Percentiles rank a stretch among this genome's conserved stretches.
Evolutionary conservation across 108 stramenopile species (phyloP).

Genomic region (Skeletonema tropicum): DNA sequence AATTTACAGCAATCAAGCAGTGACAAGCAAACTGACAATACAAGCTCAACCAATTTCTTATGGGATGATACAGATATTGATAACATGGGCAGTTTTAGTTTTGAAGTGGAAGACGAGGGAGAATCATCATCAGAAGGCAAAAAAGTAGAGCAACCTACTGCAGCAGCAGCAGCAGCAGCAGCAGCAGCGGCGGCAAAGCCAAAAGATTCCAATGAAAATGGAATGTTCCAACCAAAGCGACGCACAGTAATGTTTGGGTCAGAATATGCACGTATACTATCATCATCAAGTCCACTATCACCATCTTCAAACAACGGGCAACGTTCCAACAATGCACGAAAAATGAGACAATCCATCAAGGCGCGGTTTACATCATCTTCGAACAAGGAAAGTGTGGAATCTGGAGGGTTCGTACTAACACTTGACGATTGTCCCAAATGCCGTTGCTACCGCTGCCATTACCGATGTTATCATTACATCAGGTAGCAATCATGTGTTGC

Average conservation of each 20-base stretch:
- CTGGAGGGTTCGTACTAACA: conserved; percentile 12
- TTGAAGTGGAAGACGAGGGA: conserved; percentile 16
- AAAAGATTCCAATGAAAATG: conserved; percentile 13
- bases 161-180: background rate
- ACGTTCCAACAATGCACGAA: conserved; percentile 9
- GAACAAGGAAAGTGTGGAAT: conserved; percentile 26
- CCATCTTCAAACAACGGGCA: conserved; percentile 7
- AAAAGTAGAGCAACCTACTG: background rate
- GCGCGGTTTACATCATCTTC: conserved; percentile 25
- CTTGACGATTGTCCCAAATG: conserved; percentile 65
- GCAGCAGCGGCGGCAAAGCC: background rate
- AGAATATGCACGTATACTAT: conserved; percentile 84
- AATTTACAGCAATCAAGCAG: background rate
- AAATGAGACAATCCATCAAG: conserved; percentile 33
- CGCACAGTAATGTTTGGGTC: conserved; percentile 85
- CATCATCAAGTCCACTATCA: conserved; percentile 49
- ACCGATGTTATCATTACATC: conserved; percentile 74
- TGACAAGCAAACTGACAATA: background rate
- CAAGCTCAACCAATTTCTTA: background rate
- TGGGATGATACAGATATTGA: conserved; percentile 11
- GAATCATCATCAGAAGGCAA: background rate
- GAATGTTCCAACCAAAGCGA: conserved; percentile 18
- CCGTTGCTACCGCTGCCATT: conserved; percentile 71
- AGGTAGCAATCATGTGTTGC: conserved; percentile 20
- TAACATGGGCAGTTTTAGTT: conserved; percentile 6